phyloP scores from a whole-genome alignment of 768 basidiomycete genomes.

The Suillus fuscotomentosus region DNA sequence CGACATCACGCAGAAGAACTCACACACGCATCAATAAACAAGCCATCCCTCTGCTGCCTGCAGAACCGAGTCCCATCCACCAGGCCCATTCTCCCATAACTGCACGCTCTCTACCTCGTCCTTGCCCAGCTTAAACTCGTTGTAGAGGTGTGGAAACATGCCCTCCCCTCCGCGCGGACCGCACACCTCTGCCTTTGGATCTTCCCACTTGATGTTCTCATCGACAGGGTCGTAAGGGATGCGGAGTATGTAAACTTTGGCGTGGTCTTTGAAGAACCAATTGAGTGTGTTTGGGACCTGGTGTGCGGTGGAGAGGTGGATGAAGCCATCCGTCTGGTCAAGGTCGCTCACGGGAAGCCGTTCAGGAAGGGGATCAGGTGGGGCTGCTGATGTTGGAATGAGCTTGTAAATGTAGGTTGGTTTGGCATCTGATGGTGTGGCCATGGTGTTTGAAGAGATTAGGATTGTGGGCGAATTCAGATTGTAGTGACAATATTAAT shows the following conservation, averaged over 20 bases:
- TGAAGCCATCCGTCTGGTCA: conserved; percentile 46
- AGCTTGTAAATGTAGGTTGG: conserved; percentile 67
- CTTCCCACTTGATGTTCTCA: conserved; percentile 48
- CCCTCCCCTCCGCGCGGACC: conserved; percentile 45
- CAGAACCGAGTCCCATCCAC: conserved; percentile 34
- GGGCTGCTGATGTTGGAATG: conserved; percentile 41
- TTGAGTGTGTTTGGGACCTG: conserved; percentile 48
- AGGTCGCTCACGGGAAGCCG: conserved; percentile 49
- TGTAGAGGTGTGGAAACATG: conserved; percentile 56
- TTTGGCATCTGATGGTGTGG: not conserved
- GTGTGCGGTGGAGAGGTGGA: conserved; percentile 54
- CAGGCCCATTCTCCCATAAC: conserved; percentile 21
- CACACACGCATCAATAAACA: conserved; percentile 24
- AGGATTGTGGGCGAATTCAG: not conserved
- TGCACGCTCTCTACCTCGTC: conserved; percentile 44
- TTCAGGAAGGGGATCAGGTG: conserved; percentile 40
- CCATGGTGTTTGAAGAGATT: conserved; percentile 7
- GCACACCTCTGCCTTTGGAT: conserved; percentile 36
- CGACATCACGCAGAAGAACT: not conserved
- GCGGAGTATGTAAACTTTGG: conserved; percentile 41
- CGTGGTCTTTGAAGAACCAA: conserved; percentile 43
- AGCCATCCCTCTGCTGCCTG: conserved; percentile 29
- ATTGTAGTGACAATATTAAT: not conserved
- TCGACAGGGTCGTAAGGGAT: conserved; percentile 41
- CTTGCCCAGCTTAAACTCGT: conserved; percentile 40